Conservation (phyloP, 306 rosid genomes). For the Lathyrus oleraceus region DNA sequence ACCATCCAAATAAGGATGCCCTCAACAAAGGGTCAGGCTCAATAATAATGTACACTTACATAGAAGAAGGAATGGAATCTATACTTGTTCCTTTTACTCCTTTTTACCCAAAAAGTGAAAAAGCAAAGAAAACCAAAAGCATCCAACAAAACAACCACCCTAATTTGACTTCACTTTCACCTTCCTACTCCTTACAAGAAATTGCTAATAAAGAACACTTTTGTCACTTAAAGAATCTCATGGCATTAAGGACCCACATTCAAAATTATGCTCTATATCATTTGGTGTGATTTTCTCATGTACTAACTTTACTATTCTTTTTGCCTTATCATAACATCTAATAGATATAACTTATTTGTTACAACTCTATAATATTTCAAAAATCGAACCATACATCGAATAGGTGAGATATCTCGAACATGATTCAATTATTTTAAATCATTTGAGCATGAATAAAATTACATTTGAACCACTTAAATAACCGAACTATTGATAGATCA, state of each 20-base stretch:
- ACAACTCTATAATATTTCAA: not conserved
- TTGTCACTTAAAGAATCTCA: constrained; percentile 40
- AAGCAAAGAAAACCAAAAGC: constrained; percentile 53
- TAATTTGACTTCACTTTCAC: constrained; percentile 38
- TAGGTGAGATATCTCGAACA: not conserved
- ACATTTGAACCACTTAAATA: not conserved
- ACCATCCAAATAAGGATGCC: constrained; percentile 30
- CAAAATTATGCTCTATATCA: constrained; percentile 25
- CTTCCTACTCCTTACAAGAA: constrained; percentile 30
- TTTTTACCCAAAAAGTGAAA: constrained; percentile 36
- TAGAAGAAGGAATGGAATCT: constrained; percentile 35
- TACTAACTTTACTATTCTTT: constrained; percentile 8
- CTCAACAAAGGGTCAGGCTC: constrained; percentile 31
- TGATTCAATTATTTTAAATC: not conserved
- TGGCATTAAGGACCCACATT: constrained; percentile 28
- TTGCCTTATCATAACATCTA: constrained; percentile 1
- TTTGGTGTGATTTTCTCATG: constrained; percentile 15
- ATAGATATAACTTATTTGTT: constrained; percentile 21
- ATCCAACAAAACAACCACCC: constrained; percentile 46
- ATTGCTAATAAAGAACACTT: constrained; percentile 34
- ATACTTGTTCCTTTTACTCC: constrained; percentile 33
- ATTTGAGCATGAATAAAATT: not conserved
- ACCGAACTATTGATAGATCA: not conserved
- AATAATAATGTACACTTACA: not conserved
- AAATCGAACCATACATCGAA: not conserved